Conservation (phyloP, 257 asterid species). For the Orobanche coerulescens region DNA sequence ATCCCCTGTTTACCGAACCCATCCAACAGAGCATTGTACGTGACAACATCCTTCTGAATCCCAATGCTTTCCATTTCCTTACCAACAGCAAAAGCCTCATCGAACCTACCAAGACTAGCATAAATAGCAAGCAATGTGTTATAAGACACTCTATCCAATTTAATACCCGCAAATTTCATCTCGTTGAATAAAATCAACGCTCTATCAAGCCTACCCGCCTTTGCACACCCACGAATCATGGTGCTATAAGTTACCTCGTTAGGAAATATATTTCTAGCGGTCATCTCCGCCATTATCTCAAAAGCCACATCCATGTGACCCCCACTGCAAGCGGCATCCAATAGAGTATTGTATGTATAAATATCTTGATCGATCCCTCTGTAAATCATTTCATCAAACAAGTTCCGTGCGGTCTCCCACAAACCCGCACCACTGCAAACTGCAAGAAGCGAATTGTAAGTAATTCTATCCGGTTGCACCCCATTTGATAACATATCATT, state of each 20-base stretch:
- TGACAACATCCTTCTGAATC: conserved; percentile 85
- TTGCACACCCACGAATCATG: conserved; percentile 91
- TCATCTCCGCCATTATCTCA: conserved; percentile 75
- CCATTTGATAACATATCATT: conserved; percentile 65
- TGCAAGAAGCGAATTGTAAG: conserved; percentile 85
- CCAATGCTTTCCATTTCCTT: conserved; percentile 92
- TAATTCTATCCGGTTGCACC: conserved; percentile 82
- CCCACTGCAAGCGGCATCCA: conserved; percentile 83
- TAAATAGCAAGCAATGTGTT: conserved; percentile 76
- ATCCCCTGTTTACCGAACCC: conserved; percentile 88
- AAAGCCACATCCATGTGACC: conserved; percentile 75
- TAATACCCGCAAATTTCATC: conserved; percentile 81
- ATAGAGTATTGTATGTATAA: conserved; percentile 74
- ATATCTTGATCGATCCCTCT: conserved; percentile 80
- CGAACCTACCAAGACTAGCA: conserved; percentile 80
- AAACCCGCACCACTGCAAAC: conserved; percentile 89
- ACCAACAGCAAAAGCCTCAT: conserved; percentile 66
- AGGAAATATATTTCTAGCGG: conserved; percentile 50
- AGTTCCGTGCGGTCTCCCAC: conserved; percentile 61
- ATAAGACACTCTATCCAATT: conserved; percentile 76
- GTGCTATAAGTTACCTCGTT: conserved; percentile 89
- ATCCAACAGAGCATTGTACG: conserved; percentile 81
- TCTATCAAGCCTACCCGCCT: conserved; percentile 58
- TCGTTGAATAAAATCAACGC: conserved; percentile 69
- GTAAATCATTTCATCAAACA: conserved; percentile 69